Percentiles rank a stretch among this genome's conserved stretches.
Evolutionary conservation across 2,329 filamentous ascomycete genomes (phyloP).

Genomic region (Colletotrichum horii): DNA sequence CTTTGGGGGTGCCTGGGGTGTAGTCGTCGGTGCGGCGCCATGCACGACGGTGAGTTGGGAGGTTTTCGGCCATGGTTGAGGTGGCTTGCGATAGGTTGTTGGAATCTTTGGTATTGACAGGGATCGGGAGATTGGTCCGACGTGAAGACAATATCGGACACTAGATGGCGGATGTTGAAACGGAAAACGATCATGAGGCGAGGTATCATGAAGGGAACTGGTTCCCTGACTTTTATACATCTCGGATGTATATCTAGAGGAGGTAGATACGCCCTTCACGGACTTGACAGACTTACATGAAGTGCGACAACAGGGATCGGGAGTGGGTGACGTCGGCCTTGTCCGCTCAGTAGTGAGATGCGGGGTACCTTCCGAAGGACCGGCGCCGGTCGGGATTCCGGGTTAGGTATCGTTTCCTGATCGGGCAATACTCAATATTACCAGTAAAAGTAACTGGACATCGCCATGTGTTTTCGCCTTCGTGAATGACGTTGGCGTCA

Average conservation of each 20-base stretch:
- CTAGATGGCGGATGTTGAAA: neutral
- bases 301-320: neutral
- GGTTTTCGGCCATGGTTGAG: neutral
- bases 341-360: neutral
- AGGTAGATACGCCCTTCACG: neutral
- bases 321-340: neutral
- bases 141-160: neutral
- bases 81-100: neutral
- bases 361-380: neutral
- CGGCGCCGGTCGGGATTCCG: neutral
- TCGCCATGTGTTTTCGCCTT: neutral
- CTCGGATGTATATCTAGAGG: neutral
- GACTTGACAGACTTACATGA: neutral
- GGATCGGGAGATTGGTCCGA: neutral
- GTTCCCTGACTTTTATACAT: neutral
- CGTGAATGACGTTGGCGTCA: neutral
- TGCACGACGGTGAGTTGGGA: constrained; percentile 20
- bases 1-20: constrained; percentile 32
- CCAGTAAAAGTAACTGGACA: neutral
- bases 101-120: neutral
- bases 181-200: neutral
- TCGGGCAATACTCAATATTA: neutral
- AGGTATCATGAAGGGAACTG: neutral
- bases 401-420: neutral
- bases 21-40: constrained; percentile 34